These are phyloP conservation scores for Hamiltosporidium magnivora DNA, from an alignment of 371 early-diverging fungal species.

Conservation along the genomic window DNA sequence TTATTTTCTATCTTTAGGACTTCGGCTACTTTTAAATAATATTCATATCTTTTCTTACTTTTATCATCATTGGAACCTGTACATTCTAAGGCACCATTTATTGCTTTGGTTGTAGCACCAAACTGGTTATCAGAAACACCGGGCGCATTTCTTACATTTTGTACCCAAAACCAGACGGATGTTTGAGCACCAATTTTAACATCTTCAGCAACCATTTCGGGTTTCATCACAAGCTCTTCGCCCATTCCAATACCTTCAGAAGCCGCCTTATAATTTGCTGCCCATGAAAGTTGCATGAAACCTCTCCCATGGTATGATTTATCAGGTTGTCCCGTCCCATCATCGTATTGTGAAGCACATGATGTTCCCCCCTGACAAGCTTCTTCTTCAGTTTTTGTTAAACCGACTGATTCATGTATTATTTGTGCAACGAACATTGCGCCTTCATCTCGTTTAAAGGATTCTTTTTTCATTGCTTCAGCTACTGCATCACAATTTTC, in stretches of 20 bases:
- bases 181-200: conserved; percentile 44
- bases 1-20: conserved; percentile 36
- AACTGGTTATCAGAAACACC: conserved; percentile 44
- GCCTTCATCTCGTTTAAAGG: conserved; percentile 6
- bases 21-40: conserved; percentile 49
- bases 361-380: conserved; percentile 29
- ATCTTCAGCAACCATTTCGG: conserved; percentile 51
- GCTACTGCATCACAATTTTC: neutral
- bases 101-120: conserved; percentile 56
- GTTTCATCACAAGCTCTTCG: conserved; percentile 46
- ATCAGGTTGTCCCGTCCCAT: conserved; percentile 44
- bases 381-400: conserved; percentile 44
- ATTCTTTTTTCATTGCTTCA: neutral
- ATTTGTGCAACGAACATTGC: conserved; percentile 56
- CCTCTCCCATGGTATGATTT: conserved; percentile 56
- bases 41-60: conserved; percentile 45
- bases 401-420: conserved; percentile 55
- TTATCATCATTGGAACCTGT: conserved; percentile 26
- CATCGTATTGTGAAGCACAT: conserved; percentile 35
- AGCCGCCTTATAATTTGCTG: conserved; percentile 55
- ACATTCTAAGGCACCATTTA: conserved; percentile 57
- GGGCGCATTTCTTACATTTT: conserved; percentile 40
- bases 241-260: conserved; percentile 42
- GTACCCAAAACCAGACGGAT: conserved; percentile 55
- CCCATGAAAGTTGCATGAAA: conserved; percentile 57